Evolutionary conservation across 345 rosid genomes (phyloP).

Genomic region (Boechera retrofracta): DNA sequence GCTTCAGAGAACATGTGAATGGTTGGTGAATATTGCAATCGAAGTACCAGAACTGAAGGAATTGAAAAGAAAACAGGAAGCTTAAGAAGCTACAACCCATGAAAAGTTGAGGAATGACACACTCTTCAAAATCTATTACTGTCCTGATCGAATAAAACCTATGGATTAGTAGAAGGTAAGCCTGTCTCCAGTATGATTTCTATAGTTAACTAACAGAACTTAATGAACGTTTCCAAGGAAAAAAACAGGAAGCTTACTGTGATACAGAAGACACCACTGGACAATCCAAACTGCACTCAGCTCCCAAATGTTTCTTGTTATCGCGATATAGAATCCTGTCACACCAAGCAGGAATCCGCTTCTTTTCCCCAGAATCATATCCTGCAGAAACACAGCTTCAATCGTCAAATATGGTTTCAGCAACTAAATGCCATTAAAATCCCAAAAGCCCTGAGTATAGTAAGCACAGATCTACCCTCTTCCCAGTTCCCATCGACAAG

Average conservation of each 20-base stretch:
- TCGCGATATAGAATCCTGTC: conserved; percentile 82
- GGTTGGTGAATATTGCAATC: conserved; percentile 2
- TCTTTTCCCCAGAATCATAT: conserved; percentile 87
- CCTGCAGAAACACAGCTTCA: conserved; percentile 49
- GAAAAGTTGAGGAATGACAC: neutral
- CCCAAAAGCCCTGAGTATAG: neutral
- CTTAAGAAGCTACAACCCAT: conserved; percentile 1
- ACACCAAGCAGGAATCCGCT: conserved; percentile 90
- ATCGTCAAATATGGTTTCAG: conserved; percentile 5
- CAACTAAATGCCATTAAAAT: neutral
- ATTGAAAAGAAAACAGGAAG: neutral
- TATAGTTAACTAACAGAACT: conserved; percentile 5
- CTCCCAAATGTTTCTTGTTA: conserved; percentile 51
- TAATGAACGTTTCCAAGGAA: neutral
- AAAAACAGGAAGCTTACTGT: conserved; percentile 14
- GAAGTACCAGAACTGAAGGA: neutral
- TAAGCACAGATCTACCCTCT: conserved; percentile 13
- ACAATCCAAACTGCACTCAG: conserved; percentile 74
- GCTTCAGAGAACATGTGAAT: neutral
- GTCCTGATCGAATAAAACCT: conserved; percentile 7
- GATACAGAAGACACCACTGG: conserved; percentile 63
- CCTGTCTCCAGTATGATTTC: conserved; percentile 11
- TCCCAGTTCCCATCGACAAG: neutral
- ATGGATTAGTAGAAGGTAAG: conserved; percentile 1
- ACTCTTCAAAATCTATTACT: neutral